Evolutionary conservation across 2,329 filamentous ascomycete species (phyloP).

Genomic region (Trichoderma semiorbis): DNA sequence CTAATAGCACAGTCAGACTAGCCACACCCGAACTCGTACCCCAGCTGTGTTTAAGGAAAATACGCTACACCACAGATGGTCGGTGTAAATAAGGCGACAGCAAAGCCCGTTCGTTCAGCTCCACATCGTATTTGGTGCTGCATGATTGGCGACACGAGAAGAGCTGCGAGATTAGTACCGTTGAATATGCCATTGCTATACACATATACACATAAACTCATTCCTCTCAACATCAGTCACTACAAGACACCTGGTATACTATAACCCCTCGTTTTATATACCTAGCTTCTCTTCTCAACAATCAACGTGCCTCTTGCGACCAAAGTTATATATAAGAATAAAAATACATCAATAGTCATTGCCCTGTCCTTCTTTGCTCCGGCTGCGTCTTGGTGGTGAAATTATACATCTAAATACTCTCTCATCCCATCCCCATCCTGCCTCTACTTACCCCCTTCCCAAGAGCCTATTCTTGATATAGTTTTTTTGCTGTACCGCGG

Average conservation of each 20-base stretch:
- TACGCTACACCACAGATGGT: not conserved
- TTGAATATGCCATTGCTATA: not conserved
- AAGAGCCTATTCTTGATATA: not conserved
- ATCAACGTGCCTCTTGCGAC: not conserved
- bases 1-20: not conserved
- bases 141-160: not conserved
- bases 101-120: not conserved
- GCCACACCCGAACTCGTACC: not conserved
- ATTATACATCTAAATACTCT: slow-evolving; percentile 16
- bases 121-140: not conserved
- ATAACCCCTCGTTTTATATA: not conserved
- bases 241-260: not conserved
- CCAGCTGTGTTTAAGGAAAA: not conserved
- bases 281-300: not conserved
- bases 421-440: not conserved
- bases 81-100: not conserved
- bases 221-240: not conserved
- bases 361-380: slow-evolving; percentile 6
- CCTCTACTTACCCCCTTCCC: not conserved
- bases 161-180: rapidly evolving
- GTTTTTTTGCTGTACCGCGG: not conserved
- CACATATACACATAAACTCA: not conserved
- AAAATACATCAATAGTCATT: slow-evolving; percentile 19
- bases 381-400: not conserved
- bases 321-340: slow-evolving; percentile 3